A percentile compares a stretch with the other conserved stretches of the same genome.
These are phyloP conservation scores for Cladophialophora chaetospira DNA, from an alignment of 2,329 filamentous ascomycete species.

Conservation along the genomic window DNA sequence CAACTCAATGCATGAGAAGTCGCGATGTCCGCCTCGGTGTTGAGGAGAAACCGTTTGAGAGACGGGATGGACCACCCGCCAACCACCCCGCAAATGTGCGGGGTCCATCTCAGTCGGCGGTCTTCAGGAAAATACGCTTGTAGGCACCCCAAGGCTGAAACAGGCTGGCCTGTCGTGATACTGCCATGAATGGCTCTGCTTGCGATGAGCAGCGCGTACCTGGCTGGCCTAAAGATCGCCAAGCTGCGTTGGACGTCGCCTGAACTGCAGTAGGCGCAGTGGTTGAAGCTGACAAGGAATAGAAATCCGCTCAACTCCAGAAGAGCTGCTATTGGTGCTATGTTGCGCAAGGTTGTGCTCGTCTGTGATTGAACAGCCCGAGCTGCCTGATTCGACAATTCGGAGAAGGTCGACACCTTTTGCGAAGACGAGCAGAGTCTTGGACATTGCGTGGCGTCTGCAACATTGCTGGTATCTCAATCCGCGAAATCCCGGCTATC, in stretches of 20 bases:
- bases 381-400: conserved; percentile 11
- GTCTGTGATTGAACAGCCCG: not conserved
- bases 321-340: too few relatives aligned
- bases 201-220: not conserved
- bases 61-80: not conserved
- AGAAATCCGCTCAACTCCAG: not conserved
- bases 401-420: not conserved
- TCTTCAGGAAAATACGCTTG: too few relatives aligned
- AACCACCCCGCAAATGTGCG: not conserved
- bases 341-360: too few relatives aligned
- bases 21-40: not conserved
- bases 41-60: not conserved
- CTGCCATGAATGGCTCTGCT: not conserved
- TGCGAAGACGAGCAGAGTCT: not conserved
- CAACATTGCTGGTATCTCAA: conserved; percentile 1
- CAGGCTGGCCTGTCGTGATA: not conserved
- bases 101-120: conserved; percentile 1
- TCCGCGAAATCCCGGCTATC: not conserved
- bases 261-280: too few relatives aligned
- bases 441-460: conserved; percentile 2
- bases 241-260: too few relatives aligned
- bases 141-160: conserved; percentile 14
- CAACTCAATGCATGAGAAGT: not conserved
- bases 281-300: too few relatives aligned
- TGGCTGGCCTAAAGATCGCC: not conserved